Evolutionary conservation across 2,329 filamentous ascomycete genomes (phyloP).

Genomic region (Paraconiothyrium sp.): DNA sequence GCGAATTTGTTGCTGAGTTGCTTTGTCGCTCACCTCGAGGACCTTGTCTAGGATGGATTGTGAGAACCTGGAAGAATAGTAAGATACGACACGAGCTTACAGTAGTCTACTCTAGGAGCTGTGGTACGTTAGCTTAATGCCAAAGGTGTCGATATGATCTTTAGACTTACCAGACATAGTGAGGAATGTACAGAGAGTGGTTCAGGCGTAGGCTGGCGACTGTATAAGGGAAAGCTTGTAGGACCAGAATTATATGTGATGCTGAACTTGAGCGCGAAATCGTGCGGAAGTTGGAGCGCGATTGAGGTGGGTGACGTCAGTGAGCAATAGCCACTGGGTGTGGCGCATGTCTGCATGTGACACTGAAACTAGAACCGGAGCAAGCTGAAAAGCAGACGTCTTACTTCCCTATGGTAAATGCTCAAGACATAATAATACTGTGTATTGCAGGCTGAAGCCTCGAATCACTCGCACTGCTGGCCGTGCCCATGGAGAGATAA

Average conservation of each 20-base stretch:
- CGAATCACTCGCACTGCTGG: background rate
- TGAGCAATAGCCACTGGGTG: background rate
- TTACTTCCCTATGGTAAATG: background rate
- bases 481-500: background rate
- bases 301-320: constrained; percentile 5
- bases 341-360: background rate
- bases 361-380: background rate
- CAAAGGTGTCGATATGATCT: background rate
- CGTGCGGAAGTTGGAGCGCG: background rate
- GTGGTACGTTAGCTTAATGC: constrained; percentile 27
- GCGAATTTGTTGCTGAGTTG: constrained; percentile 83
- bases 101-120: constrained; percentile 38
- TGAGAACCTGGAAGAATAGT: constrained; percentile 4
- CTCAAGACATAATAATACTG: background rate
- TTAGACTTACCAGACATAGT: constrained; percentile 34
- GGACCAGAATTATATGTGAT: background rate
- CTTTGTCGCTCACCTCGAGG: constrained; percentile 76
- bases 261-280: background rate
- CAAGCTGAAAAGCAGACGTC: too few relatives aligned
- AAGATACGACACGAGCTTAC: constrained; percentile 23
- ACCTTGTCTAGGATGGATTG: constrained; percentile 30
- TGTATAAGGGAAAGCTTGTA: background rate
- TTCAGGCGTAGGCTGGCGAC: background rate
- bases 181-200: constrained; percentile 1
- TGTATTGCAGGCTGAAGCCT: too few relatives aligned